Percentiles rank a stretch among this genome's conserved stretches.
These are phyloP conservation scores for Phytophthora sp. DNA, from an alignment of 352 stramenopile species.

Conservation along the genomic window DNA sequence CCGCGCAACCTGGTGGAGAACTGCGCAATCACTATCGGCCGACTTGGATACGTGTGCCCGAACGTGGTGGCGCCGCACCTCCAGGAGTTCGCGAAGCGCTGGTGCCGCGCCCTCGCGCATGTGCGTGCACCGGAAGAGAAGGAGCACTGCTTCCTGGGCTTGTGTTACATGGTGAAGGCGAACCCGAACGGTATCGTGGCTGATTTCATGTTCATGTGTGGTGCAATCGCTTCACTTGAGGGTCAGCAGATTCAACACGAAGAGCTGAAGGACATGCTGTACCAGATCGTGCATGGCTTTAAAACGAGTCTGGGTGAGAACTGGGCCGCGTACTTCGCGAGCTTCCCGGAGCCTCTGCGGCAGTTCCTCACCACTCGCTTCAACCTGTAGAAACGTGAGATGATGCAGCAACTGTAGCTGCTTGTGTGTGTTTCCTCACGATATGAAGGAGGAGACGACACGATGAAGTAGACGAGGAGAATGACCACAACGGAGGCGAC, in stretches of 20 bases:
- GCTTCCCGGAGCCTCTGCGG: constrained; percentile 81
- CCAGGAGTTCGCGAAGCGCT: constrained; percentile 89
- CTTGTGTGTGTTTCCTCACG: constrained; percentile 22
- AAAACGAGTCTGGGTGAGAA: constrained; percentile 89
- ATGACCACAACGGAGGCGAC: constrained; percentile 26
- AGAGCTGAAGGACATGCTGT: constrained; percentile 87
- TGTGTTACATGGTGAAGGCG: constrained; percentile 92
- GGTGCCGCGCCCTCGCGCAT: constrained; percentile 87
- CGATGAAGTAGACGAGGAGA: constrained; percentile 26
- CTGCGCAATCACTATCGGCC: constrained; percentile 90
- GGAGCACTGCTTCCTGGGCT: constrained; percentile 89
- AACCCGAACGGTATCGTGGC: constrained; percentile 89
- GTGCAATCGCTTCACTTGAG: constrained; percentile 87
- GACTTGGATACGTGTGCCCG: constrained; percentile 88
- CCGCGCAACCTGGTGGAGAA: constrained; percentile 91
- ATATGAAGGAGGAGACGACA: constrained; percentile 21
- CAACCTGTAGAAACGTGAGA: constrained; percentile 68
- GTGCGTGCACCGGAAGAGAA: constrained; percentile 88
- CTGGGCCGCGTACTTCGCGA: constrained; percentile 86
- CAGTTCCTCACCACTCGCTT: constrained; percentile 85
- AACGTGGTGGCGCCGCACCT: constrained; percentile 78
- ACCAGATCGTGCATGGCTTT: constrained; percentile 90
- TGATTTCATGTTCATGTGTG: constrained; percentile 92
- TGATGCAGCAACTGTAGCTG: constrained; percentile 17
- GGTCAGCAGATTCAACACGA: constrained; percentile 77